These are phyloP conservation scores for Aureobasidium namibiae DNA, from an alignment of 2,329 filamentous ascomycete species.

Conservation along the genomic window DNA sequence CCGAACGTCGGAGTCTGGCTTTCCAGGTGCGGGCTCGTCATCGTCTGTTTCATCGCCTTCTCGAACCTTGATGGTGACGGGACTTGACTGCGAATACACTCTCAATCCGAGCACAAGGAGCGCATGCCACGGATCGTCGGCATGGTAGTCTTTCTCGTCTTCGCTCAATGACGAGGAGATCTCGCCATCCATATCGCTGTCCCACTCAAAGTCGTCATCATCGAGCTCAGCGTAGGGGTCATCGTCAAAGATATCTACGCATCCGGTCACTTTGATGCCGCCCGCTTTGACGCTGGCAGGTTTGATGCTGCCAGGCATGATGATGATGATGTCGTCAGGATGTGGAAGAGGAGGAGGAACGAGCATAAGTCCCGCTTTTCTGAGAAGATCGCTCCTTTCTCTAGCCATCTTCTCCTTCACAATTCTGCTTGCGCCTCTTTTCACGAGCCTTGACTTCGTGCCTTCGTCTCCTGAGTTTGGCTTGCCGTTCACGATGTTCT, in stretches of 20 bases:
- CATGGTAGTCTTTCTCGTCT: constrained; percentile 31
- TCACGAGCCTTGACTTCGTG: constrained; percentile 15
- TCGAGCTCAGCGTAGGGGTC: constrained; percentile 17
- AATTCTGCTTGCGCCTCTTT: constrained; percentile 17
- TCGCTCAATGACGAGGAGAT: constrained; percentile 6
- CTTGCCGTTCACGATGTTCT: constrained; percentile 22
- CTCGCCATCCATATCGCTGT: constrained; percentile 20
- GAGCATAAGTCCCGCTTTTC: neutral
- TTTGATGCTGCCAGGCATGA: neutral
- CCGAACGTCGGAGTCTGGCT: too few relatives aligned
- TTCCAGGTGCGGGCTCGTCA: neutral
- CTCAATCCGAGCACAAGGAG: constrained; percentile 50
- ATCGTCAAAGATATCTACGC: neutral
- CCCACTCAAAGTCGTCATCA: constrained; percentile 27
- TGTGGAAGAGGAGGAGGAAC: neutral
- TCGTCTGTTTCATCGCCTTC: neutral
- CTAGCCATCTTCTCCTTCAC: constrained; percentile 19
- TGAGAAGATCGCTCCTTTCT: neutral
- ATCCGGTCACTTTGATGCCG: neutral
- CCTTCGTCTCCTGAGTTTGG: neutral
- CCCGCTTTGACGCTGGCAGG: neutral
- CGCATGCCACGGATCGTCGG: constrained; percentile 51
- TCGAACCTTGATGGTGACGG: constrained; percentile 43
- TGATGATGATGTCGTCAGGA: neutral
- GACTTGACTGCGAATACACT: constrained; percentile 46